Percentiles rank a stretch among this genome's conserved stretches.
phyloP scores from a whole-genome alignment of 2,329 filamentous ascomycete species.

The Aureobasidium sp. region DNA sequence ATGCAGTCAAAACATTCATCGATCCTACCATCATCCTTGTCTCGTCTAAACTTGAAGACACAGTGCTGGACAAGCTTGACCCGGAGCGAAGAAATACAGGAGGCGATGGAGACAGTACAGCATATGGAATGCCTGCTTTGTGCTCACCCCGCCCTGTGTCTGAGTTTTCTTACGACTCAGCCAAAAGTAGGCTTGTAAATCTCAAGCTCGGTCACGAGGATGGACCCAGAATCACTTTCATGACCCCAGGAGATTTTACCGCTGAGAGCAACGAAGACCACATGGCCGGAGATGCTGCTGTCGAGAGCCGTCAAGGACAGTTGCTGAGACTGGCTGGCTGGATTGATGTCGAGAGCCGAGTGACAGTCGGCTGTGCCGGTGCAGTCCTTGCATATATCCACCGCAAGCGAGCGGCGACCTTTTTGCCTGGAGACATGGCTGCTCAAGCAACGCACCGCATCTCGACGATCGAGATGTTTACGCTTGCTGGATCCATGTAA shows the following conservation, averaged over 20 bases:
- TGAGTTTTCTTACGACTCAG: constrained; percentile 65
- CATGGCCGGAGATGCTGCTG: constrained; percentile 35
- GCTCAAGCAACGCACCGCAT: constrained; percentile 54
- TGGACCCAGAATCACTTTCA: constrained; percentile 47
- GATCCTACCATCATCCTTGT: constrained; percentile 55
- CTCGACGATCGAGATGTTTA: constrained; percentile 65
- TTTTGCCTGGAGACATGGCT: constrained; percentile 53
- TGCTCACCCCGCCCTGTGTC: constrained; percentile 1
- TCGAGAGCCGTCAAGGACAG: constrained; percentile 47
- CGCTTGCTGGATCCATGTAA: constrained; percentile 55
- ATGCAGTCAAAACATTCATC: constrained; percentile 53
- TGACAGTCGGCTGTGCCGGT: constrained; percentile 79
- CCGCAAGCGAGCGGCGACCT: constrained; percentile 57
- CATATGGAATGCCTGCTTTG: constrained; percentile 9
- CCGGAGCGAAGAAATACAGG: constrained; percentile 32
- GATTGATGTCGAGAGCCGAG: constrained; percentile 65
- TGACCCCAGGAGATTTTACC: constrained; percentile 53
- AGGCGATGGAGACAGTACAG: constrained; percentile 26
- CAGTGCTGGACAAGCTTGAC: constrained; percentile 39
- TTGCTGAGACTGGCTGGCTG: constrained; percentile 62
- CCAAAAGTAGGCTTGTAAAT: constrained; percentile 58
- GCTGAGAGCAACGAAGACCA: constrained; percentile 30
- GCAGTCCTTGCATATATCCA: constrained; percentile 75
- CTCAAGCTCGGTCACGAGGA: constrained; percentile 48
- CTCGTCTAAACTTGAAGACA: constrained; percentile 50